Base-by-base conservation (phyloP, 768 basidiomycete genomes). In the Chalciporus chontae region DNA sequence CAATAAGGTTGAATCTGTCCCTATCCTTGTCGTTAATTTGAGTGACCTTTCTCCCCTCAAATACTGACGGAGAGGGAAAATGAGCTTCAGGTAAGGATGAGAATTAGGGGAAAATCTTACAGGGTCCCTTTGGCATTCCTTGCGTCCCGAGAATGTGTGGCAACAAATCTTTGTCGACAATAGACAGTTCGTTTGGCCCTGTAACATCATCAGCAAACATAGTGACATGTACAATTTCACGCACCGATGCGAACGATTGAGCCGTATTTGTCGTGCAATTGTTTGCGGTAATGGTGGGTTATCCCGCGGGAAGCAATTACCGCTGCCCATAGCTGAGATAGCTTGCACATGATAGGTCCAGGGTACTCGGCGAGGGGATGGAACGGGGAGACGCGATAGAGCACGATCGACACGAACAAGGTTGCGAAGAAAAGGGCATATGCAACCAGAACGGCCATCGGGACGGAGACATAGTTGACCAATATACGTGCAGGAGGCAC, bases 101-200 rank as follows among this genome's bases (percentile, higher is more conserved):
- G 7, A 5, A 6, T 13, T 31, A 32, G 27, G n/a, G 27, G 48
- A 50, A 43, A 48, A 47, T 54, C 58, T 69, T 59, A 52, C 58
- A 26, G 24, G 64, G 63, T 38, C 63, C 65, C 45, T 60, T 66
- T 52, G 71, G 60, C 50, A 61, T 59, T 45, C 57, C 61, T 43
- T 63, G 57, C 10, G 61, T 60, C 38, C 56, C 71, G 45, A 53
- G 60, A 46, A 49, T 65, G 53, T 38, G 59, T 45, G 42, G 67
- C 45, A 53, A 43, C 49, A 47, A 54, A 37, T 51, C 56, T 47
- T 49, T 63, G 23, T 63, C 59, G 7, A 48, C 53, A 18, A 73
- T 48, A 26, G 71, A 71, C 7, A 72, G 48, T 47, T 72, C 71
- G 29, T 72, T 71, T 29, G 72, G 72, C 11, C 72, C 71, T 73